Percentiles rank a stretch among this genome's conserved stretches.
Evolutionary conservation across 148 eudicot genomes (phyloP).

Genomic region (Fagopyrum esculentum): DNA sequence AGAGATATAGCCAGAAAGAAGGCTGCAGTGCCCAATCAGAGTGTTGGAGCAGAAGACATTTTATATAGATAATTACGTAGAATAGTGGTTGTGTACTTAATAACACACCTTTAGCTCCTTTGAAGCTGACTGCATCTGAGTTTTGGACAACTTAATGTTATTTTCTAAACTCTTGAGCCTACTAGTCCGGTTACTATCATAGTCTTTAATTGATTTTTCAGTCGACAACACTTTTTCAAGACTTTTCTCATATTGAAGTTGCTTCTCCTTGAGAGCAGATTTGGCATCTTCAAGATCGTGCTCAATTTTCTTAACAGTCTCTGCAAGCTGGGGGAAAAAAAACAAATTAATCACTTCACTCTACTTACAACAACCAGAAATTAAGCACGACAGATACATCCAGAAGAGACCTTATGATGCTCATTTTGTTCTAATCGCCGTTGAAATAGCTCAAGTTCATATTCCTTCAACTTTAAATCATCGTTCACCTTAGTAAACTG

Average conservation of each 20-base stretch:
- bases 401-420: conserved; percentile 72
- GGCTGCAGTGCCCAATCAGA: background rate
- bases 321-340: conserved; percentile 57
- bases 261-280: conserved; percentile 56
- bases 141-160: conserved; percentile 59
- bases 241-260: conserved; percentile 42
- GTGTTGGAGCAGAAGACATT: background rate
- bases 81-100: background rate
- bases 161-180: conserved; percentile 86
- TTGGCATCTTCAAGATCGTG: conserved; percentile 81
- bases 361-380: background rate
- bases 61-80: background rate
- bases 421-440: conserved; percentile 90
- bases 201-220: conserved; percentile 73
- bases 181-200: conserved; percentile 54
- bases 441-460: conserved; percentile 76
- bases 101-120: conserved; percentile 77
- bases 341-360: conserved; percentile 1
- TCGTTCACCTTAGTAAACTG: conserved; percentile 62
- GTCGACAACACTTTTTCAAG: conserved; percentile 56
- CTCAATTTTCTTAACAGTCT: conserved; percentile 72
- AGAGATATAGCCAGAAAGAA: background rate
- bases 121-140: conserved; percentile 72
- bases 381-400: background rate
- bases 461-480: conserved; percentile 72